Base-by-base conservation (phyloP, 2,329 filamentous ascomycete species). In the Aspergillus aculeatus region DNA sequence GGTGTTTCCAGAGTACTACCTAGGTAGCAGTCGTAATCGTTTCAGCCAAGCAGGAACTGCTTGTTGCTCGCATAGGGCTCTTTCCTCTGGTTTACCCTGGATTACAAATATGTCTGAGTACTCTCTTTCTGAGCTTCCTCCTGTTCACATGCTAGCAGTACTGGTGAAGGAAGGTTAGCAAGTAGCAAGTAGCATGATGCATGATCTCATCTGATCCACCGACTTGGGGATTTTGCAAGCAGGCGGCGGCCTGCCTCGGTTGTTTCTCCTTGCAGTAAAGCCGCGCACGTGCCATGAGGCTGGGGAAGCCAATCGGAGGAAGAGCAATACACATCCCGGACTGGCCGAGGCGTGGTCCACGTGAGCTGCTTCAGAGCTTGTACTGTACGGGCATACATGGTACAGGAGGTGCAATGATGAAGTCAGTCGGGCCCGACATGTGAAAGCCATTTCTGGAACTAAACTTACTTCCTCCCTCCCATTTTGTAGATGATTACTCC, bases 311-410 rank as follows among this genome's bases (percentile, higher is more conserved):
- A 44, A 44, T 44, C 38, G 38, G 38, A 44, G 7, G 1, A 44
- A 19, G 38, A 16, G 7, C 38, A 44, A 44, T 16, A 16, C 38
- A 44, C 16, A 44, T 44, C 16, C 24, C 44, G 57, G 14, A n/a
- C 50, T 55, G 53, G 41, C 53, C 53, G 53, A 55, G 53, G 41
- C 41, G 51, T 54, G 52, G 53, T 47, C 41, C 53, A 55, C 53
- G 53, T 55, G 53, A 55, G 53, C 26, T 19, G 2, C 14, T 35
- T 26, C 11, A 16, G 11, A 44, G 14, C 12, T 31, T 32, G 16
- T 52, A 29, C 26, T 26, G 29, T 35, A 23, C 14, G 2, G 12
- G 38, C 38, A 41, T 11, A 41, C 24, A 26, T 26, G 24, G 24
- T 26, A 4, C 38, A 41, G 16, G 12, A 21, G 21, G 21, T 21